These are phyloP conservation scores for Xerocomus brunneocitrinus DNA, from an alignment of 768 basidiomycete species.

Conservation along the genomic window DNA sequence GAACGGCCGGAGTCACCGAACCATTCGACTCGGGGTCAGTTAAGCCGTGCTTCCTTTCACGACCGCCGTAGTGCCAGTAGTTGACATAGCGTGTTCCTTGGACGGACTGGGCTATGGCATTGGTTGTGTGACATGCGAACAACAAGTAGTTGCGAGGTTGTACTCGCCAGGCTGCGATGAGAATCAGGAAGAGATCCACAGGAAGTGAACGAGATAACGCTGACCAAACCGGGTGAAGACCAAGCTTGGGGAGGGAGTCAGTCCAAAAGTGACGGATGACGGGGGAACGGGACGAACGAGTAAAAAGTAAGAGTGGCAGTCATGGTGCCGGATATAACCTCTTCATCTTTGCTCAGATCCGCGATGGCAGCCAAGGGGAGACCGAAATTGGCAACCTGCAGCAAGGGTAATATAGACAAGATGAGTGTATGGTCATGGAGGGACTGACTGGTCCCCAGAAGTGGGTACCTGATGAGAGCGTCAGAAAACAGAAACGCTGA, in stretches of 20 bases:
- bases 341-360: constrained; percentile 91
- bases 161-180: constrained; percentile 78
- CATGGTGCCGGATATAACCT: constrained; percentile 96
- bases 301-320: constrained; percentile 85
- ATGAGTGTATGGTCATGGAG: constrained; percentile 1
- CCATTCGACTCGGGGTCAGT: constrained; percentile 32
- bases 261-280: constrained; percentile 5
- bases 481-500: constrained; percentile 11
- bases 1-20: constrained; percentile 48
- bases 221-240: constrained; percentile 96
- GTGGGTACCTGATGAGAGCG: constrained; percentile 68
- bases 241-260: constrained; percentile 34
- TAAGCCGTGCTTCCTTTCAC: constrained; percentile 60
- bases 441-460: constrained; percentile 94
- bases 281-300: constrained; percentile 62
- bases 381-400: constrained; percentile 96
- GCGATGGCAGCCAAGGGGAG: constrained; percentile 90
- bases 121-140: constrained; percentile 91
- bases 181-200: constrained; percentile 1
- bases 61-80: constrained; percentile 88
- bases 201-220: background rate
- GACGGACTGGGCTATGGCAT: constrained; percentile 77
- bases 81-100: constrained; percentile 85
- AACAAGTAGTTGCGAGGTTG: constrained; percentile 94
- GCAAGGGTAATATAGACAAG: constrained; percentile 6